Evolutionary conservation across 2,329 filamentous ascomycete genomes (phyloP).

Genomic region (Xylaria sp.): DNA sequence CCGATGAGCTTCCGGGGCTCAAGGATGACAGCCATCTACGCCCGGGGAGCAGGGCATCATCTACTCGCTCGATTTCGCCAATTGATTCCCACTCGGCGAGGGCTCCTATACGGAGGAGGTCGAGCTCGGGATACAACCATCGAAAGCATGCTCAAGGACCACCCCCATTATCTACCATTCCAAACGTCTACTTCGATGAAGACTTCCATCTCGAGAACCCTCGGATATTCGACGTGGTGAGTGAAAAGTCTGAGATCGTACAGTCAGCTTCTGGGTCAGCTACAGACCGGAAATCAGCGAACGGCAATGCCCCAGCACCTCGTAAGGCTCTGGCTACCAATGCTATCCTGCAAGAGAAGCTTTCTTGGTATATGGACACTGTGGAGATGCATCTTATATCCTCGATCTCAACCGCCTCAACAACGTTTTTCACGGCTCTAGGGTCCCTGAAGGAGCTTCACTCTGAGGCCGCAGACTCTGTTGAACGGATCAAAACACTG

Average conservation of each 20-base stretch:
- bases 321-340: conserved; percentile 94
- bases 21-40: conserved; percentile 60
- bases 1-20: conserved; percentile 54
- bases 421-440: conserved; percentile 94
- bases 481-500: conserved; percentile 83
- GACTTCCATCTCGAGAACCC: conserved; percentile 96
- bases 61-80: conserved; percentile 59
- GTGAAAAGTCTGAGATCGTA: conserved; percentile 97
- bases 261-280: conserved; percentile 66
- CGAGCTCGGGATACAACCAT: conserved; percentile 58
- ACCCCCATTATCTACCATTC: conserved; percentile 91
- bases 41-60: conserved; percentile 55
- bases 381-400: conserved; percentile 97
- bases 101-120: conserved; percentile 53
- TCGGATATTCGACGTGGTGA: conserved; percentile 94
- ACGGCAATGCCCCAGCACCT: conserved; percentile 68
- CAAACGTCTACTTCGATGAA: conserved; percentile 92
- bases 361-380: conserved; percentile 99
- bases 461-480: conserved; percentile 90
- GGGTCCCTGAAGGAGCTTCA: conserved; percentile 92
- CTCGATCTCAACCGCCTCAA: conserved; percentile 94
- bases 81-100: conserved; percentile 56
- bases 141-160: conserved; percentile 75
- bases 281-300: conserved; percentile 66
- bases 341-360: conserved; percentile 95